Percentiles rank a stretch among this genome's conserved stretches.
phyloP scores from a whole-genome alignment of 192 early-diverging fungal species.

The Chytriomyces hyalinus region DNA sequence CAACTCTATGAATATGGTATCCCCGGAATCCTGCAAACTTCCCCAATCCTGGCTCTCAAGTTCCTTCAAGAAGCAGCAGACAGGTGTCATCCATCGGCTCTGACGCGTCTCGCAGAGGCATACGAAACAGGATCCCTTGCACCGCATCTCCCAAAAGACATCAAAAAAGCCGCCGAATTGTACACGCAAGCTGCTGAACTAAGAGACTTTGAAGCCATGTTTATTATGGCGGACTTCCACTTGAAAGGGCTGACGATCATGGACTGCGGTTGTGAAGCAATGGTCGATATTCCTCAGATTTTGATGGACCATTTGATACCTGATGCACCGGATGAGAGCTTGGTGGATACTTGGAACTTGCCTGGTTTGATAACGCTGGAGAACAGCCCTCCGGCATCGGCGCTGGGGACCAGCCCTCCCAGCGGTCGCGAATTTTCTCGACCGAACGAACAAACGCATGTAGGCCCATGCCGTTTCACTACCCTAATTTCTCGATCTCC shows the following conservation, averaged over 20 bases:
- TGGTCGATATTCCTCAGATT: not conserved
- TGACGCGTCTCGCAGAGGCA: constrained; percentile 74
- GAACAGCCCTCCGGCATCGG: not conserved
- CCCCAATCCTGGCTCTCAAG: constrained; percentile 38
- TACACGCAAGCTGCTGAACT: constrained; percentile 80
- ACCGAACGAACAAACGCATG: not conserved
- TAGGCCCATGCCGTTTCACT: constrained; percentile 1
- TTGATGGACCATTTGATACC: not conserved
- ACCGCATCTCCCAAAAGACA: constrained; percentile 60
- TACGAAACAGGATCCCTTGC: constrained; percentile 74
- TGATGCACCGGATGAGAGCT: not conserved
- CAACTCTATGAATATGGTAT: constrained; percentile 77
- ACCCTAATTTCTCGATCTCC: not conserved
- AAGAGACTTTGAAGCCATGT: constrained; percentile 69
- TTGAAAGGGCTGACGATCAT: constrained; percentile 68
- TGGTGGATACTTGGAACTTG: constrained; percentile 19
- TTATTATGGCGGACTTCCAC: constrained; percentile 84
- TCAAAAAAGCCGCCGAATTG: constrained; percentile 58
- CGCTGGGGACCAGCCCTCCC: not conserved
- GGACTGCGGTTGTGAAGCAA: not conserved
- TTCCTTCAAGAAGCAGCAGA: constrained; percentile 19
- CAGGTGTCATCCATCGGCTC: constrained; percentile 61
- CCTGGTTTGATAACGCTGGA: not conserved
- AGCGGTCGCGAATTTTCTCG: not conserved
- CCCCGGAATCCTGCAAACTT: constrained; percentile 61